Conservation (phyloP, 805 yeast species). For the Komagataella pastoris region DNA sequence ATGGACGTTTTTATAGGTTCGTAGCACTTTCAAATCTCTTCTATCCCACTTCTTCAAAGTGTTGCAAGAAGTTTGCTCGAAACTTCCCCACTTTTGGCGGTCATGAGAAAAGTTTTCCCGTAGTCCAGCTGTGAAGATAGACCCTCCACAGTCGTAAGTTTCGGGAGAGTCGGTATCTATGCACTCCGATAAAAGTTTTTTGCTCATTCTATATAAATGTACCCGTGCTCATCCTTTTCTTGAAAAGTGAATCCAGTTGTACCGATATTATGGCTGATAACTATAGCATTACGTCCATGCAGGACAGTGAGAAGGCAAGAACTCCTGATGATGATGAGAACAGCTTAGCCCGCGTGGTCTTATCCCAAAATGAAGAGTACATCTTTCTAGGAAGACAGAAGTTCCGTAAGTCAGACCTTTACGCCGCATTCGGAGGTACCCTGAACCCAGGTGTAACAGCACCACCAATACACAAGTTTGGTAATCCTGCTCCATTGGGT, state of each 20-base stretch:
- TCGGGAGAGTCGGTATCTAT: neutral
- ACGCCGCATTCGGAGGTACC: constrained; percentile 72
- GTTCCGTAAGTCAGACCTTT: constrained; percentile 47
- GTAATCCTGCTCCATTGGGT: constrained; percentile 70
- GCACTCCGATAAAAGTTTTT: neutral
- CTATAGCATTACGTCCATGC: neutral
- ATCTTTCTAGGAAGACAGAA: constrained; percentile 61
- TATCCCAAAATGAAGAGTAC: constrained; percentile 36
- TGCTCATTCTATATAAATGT: no score
- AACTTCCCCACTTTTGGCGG: neutral
- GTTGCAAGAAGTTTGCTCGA: neutral
- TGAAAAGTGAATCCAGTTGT: neutral
- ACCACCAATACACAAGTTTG: constrained; percentile 47
- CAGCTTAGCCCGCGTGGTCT: neutral
- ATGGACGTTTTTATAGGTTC: neutral
- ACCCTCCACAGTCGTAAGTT: neutral
- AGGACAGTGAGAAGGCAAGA: neutral
- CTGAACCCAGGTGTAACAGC: constrained; percentile 55
- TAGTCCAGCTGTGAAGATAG: neutral
- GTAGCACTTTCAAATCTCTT: neutral
- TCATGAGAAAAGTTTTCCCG: neutral
- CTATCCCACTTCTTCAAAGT: neutral
- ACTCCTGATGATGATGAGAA: neutral
- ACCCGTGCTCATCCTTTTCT: neutral
- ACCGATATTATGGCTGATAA: neutral